A percentile compares a stretch with the other conserved stretches of the same genome.
Evolutionary conservation across 1,284 basidiomycete genomes (phyloP).

Genomic region (Coniferiporia sulphurascens): DNA sequence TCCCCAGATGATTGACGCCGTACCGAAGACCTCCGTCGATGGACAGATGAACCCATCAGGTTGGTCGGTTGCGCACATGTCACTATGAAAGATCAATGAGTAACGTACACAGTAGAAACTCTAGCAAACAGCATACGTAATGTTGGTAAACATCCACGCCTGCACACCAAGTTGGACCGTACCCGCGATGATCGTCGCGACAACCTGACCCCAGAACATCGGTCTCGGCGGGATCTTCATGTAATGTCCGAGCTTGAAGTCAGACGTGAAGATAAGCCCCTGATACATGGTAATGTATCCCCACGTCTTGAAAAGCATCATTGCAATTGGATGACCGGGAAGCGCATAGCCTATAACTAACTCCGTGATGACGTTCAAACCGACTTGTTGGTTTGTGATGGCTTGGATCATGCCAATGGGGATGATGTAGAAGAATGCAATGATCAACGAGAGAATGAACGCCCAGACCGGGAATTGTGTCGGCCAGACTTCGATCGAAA

Average conservation of each 20-base stretch:
- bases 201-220: slow-evolving; percentile 35
- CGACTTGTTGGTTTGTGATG: slow-evolving; percentile 32
- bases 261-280: slow-evolving; percentile 32
- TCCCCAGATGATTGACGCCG: slow-evolving; percentile 33
- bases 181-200: slow-evolving; percentile 33
- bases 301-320: slow-evolving; percentile 41
- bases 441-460: slow-evolving; percentile 32
- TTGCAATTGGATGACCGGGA: slow-evolving; percentile 31
- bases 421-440: slow-evolving; percentile 32
- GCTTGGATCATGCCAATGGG: slow-evolving; percentile 36
- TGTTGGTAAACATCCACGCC: slow-evolving; percentile 34
- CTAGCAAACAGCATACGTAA: slow-evolving; percentile 29
- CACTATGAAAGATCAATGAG: slow-evolving; percentile 28
- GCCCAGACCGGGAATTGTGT: slow-evolving; percentile 34
- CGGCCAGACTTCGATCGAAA: slow-evolving; percentile 19
- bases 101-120: neutral
- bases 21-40: slow-evolving; percentile 28
- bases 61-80: slow-evolving; percentile 29
- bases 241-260: slow-evolving; percentile 28
- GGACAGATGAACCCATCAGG: slow-evolving; percentile 29
- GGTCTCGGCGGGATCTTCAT: slow-evolving; percentile 27
- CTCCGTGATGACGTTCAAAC: slow-evolving; percentile 34
- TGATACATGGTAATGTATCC: slow-evolving; percentile 31
- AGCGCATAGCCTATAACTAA: slow-evolving; percentile 27
- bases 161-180: slow-evolving; percentile 31